Evolutionary conservation across 2,329 filamentous ascomycete genomes (phyloP).

Genomic region (Decorospora gaudefroyi): DNA sequence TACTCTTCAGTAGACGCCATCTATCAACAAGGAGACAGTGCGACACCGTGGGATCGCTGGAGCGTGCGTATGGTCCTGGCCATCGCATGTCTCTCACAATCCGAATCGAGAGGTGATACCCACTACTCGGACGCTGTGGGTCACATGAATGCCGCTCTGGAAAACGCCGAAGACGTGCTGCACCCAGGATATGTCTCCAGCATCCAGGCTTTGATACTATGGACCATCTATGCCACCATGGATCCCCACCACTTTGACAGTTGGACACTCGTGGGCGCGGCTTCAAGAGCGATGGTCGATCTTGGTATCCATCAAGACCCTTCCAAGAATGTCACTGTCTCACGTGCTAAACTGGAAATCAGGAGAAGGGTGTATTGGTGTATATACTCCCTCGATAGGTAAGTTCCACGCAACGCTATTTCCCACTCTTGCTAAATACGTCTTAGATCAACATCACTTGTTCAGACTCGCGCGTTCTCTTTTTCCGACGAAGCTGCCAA

Average conservation of each 20-base stretch:
- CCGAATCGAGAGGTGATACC: slow-evolving; percentile 66
- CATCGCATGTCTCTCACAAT: slow-evolving; percentile 75
- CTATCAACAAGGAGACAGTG: slow-evolving; percentile 69
- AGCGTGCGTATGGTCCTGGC: slow-evolving; percentile 87
- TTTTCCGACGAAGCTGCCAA: slow-evolving; percentile 88
- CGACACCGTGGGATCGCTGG: slow-evolving; percentile 75
- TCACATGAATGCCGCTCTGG: slow-evolving; percentile 68
- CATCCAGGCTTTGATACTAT: slow-evolving; percentile 82
- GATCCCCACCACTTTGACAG: slow-evolving; percentile 91
- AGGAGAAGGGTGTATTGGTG: slow-evolving; percentile 87
- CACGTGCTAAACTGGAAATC: slow-evolving; percentile 72
- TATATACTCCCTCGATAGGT: slow-evolving; percentile 88
- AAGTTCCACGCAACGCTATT: not conserved
- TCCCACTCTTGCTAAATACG: not conserved
- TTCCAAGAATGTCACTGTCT: slow-evolving; percentile 67
- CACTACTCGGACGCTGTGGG: slow-evolving; percentile 64
- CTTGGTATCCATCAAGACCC: slow-evolving; percentile 93
- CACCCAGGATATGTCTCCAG: slow-evolving; percentile 82
- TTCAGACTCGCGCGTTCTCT: slow-evolving; percentile 84
- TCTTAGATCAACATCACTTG: slow-evolving; percentile 79
- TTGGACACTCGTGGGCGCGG: slow-evolving; percentile 92
- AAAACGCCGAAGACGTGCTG: slow-evolving; percentile 79
- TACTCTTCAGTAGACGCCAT: slow-evolving; percentile 79
- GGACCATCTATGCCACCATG: slow-evolving; percentile 87
- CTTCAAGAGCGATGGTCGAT: slow-evolving; percentile 84